A percentile compares a stretch with the other conserved stretches of the same genome.
phyloP scores from a whole-genome alignment of 768 basidiomycete genomes.

The Podaxis sp. region DNA sequence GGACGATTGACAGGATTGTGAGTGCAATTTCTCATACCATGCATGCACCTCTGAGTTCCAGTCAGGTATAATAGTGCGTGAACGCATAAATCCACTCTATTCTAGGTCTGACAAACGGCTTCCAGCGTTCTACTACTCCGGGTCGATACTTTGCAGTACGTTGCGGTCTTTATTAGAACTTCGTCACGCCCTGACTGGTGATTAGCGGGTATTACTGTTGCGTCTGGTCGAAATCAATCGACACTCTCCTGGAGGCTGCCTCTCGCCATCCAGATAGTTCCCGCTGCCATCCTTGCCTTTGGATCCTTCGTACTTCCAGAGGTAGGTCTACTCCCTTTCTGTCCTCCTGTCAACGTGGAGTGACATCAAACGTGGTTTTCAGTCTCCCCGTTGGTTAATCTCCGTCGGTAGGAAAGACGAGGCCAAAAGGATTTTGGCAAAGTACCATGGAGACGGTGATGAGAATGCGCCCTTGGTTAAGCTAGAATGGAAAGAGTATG shows the following conservation, averaged over 20 bases:
- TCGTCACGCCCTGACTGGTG: not conserved
- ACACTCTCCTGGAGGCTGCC: conserved; percentile 46
- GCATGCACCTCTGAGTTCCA: not conserved
- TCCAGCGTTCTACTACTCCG: conserved; percentile 43
- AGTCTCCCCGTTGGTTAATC: conserved; percentile 54
- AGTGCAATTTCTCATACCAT: conserved; percentile 17
- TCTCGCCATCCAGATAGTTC: conserved; percentile 47
- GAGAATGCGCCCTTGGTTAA: conserved; percentile 44
- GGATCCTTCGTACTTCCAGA: conserved; percentile 34
- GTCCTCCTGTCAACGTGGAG: not conserved
- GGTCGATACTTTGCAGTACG: conserved; percentile 39
- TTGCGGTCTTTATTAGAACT: not conserved
- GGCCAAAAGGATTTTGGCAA: conserved; percentile 41
- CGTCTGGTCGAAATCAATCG: conserved; percentile 29
- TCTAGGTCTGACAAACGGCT: not conserved
- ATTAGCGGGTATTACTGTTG: conserved; percentile 39
- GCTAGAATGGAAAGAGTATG: conserved; percentile 48
- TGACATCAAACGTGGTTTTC: not conserved
- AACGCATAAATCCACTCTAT: too few relatives aligned
- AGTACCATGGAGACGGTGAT: conserved; percentile 51
- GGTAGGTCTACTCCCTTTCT: conserved; percentile 16
- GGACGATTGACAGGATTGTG: conserved; percentile 46
- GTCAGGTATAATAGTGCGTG: conserved; percentile 30
- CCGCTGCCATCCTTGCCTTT: conserved; percentile 33
- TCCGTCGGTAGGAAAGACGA: conserved; percentile 44